Percentiles rank a stretch among this genome's conserved stretches.
Conservation (phyloP, 163 green algal species). For the Scenedesmus sp. region DNA sequence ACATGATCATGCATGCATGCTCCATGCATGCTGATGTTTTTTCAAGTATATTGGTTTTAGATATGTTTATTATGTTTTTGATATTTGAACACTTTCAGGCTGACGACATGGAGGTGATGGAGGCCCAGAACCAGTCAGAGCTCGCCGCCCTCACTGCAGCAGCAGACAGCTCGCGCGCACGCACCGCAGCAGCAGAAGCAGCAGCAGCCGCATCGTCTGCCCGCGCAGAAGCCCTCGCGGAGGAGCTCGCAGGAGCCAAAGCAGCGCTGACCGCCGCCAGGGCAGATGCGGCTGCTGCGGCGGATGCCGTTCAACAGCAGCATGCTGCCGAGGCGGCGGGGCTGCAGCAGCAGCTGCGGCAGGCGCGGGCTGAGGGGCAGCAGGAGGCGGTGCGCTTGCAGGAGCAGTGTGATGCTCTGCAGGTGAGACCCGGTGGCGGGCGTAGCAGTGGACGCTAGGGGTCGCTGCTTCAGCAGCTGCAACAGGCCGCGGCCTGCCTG, state of each 20-base stretch:
- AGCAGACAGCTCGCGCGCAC: constrained; percentile 6
- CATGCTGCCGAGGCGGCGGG: constrained; percentile 10
- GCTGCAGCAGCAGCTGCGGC: constrained; percentile 37
- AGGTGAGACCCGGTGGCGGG: too few relatives aligned
- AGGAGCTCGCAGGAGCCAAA: constrained; percentile 11
- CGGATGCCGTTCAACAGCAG: constrained; percentile 8
- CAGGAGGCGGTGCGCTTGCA: constrained; percentile 13
- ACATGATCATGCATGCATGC: too few relatives aligned
- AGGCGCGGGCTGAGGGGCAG: not conserved
- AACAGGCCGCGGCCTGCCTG: too few relatives aligned
- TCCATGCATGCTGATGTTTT: not conserved
- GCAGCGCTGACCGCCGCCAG: not conserved
- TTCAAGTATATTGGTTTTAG: too few relatives aligned
- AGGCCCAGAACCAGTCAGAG: constrained; percentile 7
- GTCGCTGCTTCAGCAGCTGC: too few relatives aligned
- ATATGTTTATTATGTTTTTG: too few relatives aligned
- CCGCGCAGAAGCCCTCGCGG: constrained; percentile 3
- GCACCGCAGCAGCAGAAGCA: constrained; percentile 35
- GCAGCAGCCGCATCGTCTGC: constrained; percentile 1
- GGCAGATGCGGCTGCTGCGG: constrained; percentile 2
- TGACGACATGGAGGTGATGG: constrained; percentile 23
- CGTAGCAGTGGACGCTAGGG: too few relatives aligned
- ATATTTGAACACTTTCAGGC: not conserved
- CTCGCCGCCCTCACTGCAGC: not conserved
- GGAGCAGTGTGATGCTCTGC: constrained; percentile 1